Evolutionary conservation across 176 grass and related monocot species (phyloP), one percentile per base, ranked within the genome.

Genomic region (Olyra latifolia): DNA sequence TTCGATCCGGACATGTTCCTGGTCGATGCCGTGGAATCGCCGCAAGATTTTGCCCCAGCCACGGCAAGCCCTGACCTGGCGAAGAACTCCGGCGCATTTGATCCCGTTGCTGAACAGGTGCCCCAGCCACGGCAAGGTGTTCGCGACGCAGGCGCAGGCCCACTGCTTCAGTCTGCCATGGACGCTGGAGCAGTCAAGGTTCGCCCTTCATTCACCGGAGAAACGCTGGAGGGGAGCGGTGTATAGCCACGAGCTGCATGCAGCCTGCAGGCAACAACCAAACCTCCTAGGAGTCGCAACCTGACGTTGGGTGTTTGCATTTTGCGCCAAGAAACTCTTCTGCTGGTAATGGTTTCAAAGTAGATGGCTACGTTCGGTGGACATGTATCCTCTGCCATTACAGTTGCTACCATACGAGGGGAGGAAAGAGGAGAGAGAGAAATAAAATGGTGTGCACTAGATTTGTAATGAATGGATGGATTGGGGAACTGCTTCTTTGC

Each of bases 1-100:
- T 88, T 84, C 10, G 81, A 88, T 6, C 68, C 86, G 17, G 59
- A 88, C 68, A 74, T 79, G 75, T 84, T 84, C 52, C 49, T 84
- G 43, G 75, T 61, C 17, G 86, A 84, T n/a, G 50, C 30, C 10
- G 17, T 9, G 0, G 86, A 88, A 23, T 44, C 62, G 32, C 30
- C 30, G 54, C 29, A 50, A 19, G 60, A 61, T n/a, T 46, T 23
- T n/a, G 60, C 4, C 39, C 29, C 29, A 32, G 39, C 27, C 14
- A n/a, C 16, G 4, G 44, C 53, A 25, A 17, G 28, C 20, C 25
- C 62, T 50, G 22, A 7, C 8, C 10, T 7, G 43, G 32, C 8
- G 0, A 49, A 19, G 42, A 39, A 11, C 7, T 47, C 46, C 2
- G 45, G 75, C 1, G 24, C 54, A 1, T 78, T 46, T 14, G 56